Evolutionary conservation across 495 filamentous ascomycete genomes (phyloP), one percentile per base, ranked within the genome.

Genomic region (Aspergillus incahuasiensis): DNA sequence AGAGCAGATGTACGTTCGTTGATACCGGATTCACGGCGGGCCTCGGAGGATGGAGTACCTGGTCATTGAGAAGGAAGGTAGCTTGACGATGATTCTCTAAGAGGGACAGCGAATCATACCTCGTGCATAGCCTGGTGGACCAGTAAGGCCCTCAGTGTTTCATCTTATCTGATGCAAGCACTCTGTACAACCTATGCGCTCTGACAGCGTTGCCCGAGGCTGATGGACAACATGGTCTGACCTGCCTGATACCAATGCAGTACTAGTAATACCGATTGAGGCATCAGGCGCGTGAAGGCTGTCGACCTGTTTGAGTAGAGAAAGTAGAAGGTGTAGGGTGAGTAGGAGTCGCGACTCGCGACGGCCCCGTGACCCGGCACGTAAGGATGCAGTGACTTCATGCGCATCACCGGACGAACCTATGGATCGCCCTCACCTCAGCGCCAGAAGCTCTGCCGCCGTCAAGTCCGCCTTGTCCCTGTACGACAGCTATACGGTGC

Each of bases 1-100:
- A 50, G 34, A 56, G 48, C 21, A 52, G 21, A 30, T 41, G 34
- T 55, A 39, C 34, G 51, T 47, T 35, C 35, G 18, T 41, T 7
- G 32, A 35, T 49, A 42, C 28, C 54, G 19, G 20, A 43, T 34
- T 22, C 32, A 35, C 32, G 32, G 32, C 32, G 32, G 6, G 18
- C 30, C 32, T n/a, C 21, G 12, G 20, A 3, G 8, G 34, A 21
- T 13, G 32, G 34, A 39, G 41, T 46, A 38, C 39, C 59, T n/a
- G n/a, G n/a, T n/a, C n/a, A n/a, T 46, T 40, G 22, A 58, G 38
- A 12, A 32, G 55, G 58, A 47, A 57, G 48, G 55, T 38, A 40
- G 46, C 54, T 57, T 46, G 52, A 62, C 32, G 55, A 48, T 41
- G 21, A 58, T 50, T 40, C 59, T 58, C 58, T 52, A 55, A 62